These are phyloP conservation scores for Hondaea fermentalgiana DNA, from an alignment of 108 stramenopile species.

Conservation along the genomic window DNA sequence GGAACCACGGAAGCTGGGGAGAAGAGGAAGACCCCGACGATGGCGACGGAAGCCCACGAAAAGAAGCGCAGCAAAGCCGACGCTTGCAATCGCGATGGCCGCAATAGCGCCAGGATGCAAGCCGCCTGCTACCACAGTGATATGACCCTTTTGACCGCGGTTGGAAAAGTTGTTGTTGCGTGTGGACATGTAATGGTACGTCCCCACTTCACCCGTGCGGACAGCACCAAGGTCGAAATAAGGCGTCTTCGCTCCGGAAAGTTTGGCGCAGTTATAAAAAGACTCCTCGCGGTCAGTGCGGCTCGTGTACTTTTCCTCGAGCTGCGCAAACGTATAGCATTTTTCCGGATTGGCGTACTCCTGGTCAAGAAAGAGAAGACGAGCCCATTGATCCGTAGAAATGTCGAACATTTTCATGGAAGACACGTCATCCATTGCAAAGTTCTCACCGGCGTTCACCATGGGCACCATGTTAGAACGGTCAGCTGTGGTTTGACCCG, in stretches of 20 bases:
- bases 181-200: slow-evolving; percentile 25
- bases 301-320: slow-evolving; percentile 23
- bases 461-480: slow-evolving; percentile 32
- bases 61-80: background rate
- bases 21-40: background rate
- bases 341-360: background rate
- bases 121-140: slow-evolving; percentile 23
- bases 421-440: slow-evolving; percentile 20
- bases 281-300: slow-evolving; percentile 36
- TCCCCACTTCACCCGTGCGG: background rate
- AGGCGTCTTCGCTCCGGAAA: slow-evolving; percentile 32
- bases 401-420: background rate
- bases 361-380: slow-evolving; percentile 33
- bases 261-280: slow-evolving; percentile 39
- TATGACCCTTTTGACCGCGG: slow-evolving; percentile 30
- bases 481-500: slow-evolving; percentile 31
- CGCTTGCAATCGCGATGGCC: background rate
- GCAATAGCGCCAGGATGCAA: background rate
- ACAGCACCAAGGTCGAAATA: slow-evolving; percentile 43
- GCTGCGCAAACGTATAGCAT: slow-evolving; percentile 12
- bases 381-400: background rate
- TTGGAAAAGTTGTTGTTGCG: slow-evolving; percentile 51
- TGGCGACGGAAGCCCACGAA: background rate
- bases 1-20: no score
- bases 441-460: slow-evolving; percentile 23